Percentiles rank a stretch among this genome's conserved stretches.
Evolutionary conservation across 2,329 filamentous ascomycete species (phyloP).

Genomic region (Colletotrichum liriopes): DNA sequence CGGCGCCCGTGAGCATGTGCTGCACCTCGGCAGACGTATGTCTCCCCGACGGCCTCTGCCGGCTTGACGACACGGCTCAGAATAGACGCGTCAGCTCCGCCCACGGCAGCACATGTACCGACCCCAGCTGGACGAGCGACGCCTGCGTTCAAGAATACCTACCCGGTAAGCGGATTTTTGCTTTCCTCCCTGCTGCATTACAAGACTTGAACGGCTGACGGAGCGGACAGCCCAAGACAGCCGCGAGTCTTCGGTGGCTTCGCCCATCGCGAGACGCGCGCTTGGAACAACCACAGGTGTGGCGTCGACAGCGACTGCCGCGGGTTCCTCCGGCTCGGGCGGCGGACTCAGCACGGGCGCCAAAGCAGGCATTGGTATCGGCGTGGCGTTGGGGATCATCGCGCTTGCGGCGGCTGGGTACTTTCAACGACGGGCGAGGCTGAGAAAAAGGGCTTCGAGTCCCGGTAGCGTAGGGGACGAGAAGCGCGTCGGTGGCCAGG

Average conservation of each 20-base stretch:
- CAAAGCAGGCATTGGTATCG: slow-evolving; percentile 35
- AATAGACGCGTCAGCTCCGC: neutral
- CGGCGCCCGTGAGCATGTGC: slow-evolving; percentile 17
- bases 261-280: neutral
- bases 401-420: slow-evolving; percentile 23
- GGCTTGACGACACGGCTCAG: neutral
- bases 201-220: neutral
- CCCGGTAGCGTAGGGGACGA: neutral
- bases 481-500: neutral
- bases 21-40: slow-evolving; percentile 17
- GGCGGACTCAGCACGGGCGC: slow-evolving; percentile 27
- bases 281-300: neutral
- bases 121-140: slow-evolving; percentile 11
- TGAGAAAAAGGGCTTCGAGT: neutral
- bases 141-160: neutral
- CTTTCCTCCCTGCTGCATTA: too few species aligned
- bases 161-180: neutral
- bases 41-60: slow-evolving; percentile 8
- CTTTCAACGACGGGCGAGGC: slow-evolving; percentile 11
- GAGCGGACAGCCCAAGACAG: neutral
- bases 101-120: slow-evolving; percentile 22
- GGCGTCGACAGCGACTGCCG: neutral
- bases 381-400: slow-evolving; percentile 22
- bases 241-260: neutral
- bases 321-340: neutral